Conservation (phyloP, 345 rosid species). For the Barbarea vulgaris region DNA sequence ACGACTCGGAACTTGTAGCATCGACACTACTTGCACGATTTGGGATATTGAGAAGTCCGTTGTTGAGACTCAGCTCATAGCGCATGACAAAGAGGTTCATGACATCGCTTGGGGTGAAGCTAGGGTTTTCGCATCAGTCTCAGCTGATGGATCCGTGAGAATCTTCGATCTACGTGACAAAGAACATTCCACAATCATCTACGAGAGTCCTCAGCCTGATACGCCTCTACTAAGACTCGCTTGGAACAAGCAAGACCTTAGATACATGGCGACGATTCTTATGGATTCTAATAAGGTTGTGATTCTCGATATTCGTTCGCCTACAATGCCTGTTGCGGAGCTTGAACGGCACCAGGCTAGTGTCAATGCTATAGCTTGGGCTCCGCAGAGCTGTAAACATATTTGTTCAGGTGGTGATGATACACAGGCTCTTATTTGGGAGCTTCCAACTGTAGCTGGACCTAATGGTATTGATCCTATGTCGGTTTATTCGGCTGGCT, state of each 20-base stretch:
- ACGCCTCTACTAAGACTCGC: constrained; percentile 73
- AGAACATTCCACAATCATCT: constrained; percentile 77
- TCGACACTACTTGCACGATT: constrained; percentile 92
- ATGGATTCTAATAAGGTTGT: constrained; percentile 87
- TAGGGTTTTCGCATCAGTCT: constrained; percentile 74
- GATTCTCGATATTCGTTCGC: constrained; percentile 72
- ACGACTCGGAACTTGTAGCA: constrained; percentile 84
- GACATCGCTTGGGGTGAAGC: constrained; percentile 89
- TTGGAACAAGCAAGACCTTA: constrained; percentile 84
- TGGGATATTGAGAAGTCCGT: constrained; percentile 84
- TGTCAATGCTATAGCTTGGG: constrained; percentile 82
- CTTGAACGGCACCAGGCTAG: constrained; percentile 68
- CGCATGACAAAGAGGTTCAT: constrained; percentile 83
- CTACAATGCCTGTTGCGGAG: constrained; percentile 75
- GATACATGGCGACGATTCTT: constrained; percentile 79
- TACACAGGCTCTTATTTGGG: constrained; percentile 84
- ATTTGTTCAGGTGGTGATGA: constrained; percentile 94
- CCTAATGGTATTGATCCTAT: constrained; percentile 93
- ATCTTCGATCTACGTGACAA: constrained; percentile 77
- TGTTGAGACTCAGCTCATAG: constrained; percentile 90
- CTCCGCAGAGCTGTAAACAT: constrained; percentile 78
- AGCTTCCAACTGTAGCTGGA: constrained; percentile 88
- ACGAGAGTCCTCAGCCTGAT: constrained; percentile 80
- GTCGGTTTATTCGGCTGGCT: constrained; percentile 78
- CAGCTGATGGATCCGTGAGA: constrained; percentile 80